Evolutionary conservation across 1,284 basidiomycete species (phyloP), one percentile per base, ranked within the genome.

Genomic region (Leccinum pallidistipes): DNA sequence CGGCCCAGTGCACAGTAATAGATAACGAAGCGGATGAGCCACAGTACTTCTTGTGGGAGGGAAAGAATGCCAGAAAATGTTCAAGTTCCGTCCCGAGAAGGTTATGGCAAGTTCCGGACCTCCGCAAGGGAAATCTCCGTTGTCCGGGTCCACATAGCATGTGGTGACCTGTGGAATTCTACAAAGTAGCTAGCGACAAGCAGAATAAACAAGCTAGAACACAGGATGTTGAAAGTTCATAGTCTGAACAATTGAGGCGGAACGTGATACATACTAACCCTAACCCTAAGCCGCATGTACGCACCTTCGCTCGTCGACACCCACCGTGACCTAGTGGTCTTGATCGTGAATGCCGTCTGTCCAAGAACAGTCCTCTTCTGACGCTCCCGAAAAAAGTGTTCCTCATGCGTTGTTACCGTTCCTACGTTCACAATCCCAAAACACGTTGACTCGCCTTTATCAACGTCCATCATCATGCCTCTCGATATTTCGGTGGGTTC

Each of bases 381-480:
- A 38, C 14, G 11, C 55, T 45, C 29, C 47, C 8, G 58, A 62
- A 9, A 56, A 68, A 58, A 68, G 68, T 62, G 73, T 65, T 14
- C 77, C 83, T 27, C 90, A 93, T 71, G 79, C 85, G 3, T 75
- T 92, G n/a, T 77, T 92, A 29, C 85, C 88, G 1, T 98, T 97
- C 76, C 81, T 99, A 40, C 90, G 94, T 66, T 86, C 87, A 7
- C 93, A 97, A 71, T 91, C 93, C 0, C 90, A 94, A 71, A 89
- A 85, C 55, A 91, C 92, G 45, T 81, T 97, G 61, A 91, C 87
- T 55, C 85, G 93, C 54, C 81, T 98, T 55, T 99, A 97, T 75
- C 85, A 90, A 69, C 86, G 88, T 18, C 95, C 97, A 21, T 96
- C 95, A 2, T 91, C 93, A 74, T 97, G 95, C 78, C 85, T 99